Conservation (phyloP, 257 asterid species). For the Vinca minor region DNA sequence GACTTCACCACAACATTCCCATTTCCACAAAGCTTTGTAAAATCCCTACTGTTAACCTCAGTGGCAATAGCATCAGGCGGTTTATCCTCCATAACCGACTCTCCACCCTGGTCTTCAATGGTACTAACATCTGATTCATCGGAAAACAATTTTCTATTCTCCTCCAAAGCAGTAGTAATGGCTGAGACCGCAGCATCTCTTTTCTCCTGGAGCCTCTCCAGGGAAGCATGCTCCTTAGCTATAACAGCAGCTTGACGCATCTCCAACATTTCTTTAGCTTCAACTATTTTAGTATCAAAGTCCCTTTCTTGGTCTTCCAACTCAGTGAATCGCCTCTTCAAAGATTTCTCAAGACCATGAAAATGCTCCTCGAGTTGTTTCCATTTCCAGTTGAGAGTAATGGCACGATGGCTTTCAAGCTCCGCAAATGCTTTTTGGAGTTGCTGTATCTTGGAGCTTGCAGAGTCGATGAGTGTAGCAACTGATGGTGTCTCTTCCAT, state of each 20-base stretch:
- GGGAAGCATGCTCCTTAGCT: constrained; percentile 77
- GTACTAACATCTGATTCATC: constrained; percentile 23
- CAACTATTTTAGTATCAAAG: constrained; percentile 62
- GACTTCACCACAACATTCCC: constrained; percentile 45
- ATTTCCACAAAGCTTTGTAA: constrained; percentile 29
- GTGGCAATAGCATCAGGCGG: constrained; percentile 26
- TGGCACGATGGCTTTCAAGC: constrained; percentile 85
- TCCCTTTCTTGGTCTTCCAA: constrained; percentile 88
- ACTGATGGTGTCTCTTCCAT: constrained; percentile 65
- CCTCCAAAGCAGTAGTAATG: constrained; percentile 53
- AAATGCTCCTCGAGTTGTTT: constrained; percentile 95
- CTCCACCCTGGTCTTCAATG: constrained; percentile 34
- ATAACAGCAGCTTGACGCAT: constrained; percentile 67
- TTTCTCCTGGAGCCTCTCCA: constrained; percentile 84
- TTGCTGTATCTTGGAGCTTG: constrained; percentile 78
- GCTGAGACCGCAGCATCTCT: constrained; percentile 92
- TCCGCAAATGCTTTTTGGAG: constrained; percentile 95
- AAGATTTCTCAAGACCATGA: constrained; percentile 82
- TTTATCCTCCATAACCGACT: constrained; percentile 31
- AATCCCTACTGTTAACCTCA: constrained; percentile 22
- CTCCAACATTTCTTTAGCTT: constrained; percentile 57
- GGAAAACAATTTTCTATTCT: constrained; percentile 36
- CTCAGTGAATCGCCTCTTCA: constrained; percentile 91
- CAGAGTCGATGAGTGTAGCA: constrained; percentile 58
- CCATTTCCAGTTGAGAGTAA: constrained; percentile 88